phyloP scores from a whole-genome alignment of 2,329 filamentous ascomycete genomes.

The Ambrosiella cleistominuta region DNA sequence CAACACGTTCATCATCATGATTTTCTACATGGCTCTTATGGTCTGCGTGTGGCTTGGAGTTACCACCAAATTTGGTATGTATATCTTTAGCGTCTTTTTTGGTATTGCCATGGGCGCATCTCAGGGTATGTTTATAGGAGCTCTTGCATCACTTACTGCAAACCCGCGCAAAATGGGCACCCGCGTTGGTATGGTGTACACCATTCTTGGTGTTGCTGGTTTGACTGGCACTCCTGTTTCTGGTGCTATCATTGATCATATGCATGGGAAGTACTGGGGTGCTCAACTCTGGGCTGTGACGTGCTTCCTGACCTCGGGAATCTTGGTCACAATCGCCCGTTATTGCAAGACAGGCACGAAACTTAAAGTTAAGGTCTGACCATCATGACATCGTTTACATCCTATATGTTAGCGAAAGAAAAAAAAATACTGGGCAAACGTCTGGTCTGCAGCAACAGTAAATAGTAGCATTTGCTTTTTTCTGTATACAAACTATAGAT shows the following conservation, averaged over 20 bases:
- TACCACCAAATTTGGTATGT: conserved; percentile 22
- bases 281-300: conserved; percentile 31
- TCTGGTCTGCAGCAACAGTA: too few relatives aligned
- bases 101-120: conserved; percentile 27
- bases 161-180: conserved; percentile 29
- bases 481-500: too few relatives aligned
- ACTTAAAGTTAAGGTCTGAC: conserved; percentile 20
- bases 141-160: conserved; percentile 25
- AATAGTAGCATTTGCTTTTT: too few relatives aligned
- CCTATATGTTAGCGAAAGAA: neutral
- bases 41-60: conserved; percentile 41
- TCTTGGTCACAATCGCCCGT: conserved; percentile 19
- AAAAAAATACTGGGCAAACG: neutral
- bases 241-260: conserved; percentile 27
- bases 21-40: conserved; percentile 27
- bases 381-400: neutral
- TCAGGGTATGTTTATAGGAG: conserved; percentile 25
- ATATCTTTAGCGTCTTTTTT: conserved; percentile 27
- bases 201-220: conserved; percentile 24
- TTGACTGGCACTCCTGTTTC: conserved; percentile 28
- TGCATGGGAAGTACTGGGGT: conserved; percentile 24
- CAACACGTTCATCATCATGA: conserved; percentile 35
- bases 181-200: conserved; percentile 29
- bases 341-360: conserved; percentile 22
- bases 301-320: conserved; percentile 22